Conservation (phyloP, 108 stramenopile species). For the Nitzschia palea region DNA sequence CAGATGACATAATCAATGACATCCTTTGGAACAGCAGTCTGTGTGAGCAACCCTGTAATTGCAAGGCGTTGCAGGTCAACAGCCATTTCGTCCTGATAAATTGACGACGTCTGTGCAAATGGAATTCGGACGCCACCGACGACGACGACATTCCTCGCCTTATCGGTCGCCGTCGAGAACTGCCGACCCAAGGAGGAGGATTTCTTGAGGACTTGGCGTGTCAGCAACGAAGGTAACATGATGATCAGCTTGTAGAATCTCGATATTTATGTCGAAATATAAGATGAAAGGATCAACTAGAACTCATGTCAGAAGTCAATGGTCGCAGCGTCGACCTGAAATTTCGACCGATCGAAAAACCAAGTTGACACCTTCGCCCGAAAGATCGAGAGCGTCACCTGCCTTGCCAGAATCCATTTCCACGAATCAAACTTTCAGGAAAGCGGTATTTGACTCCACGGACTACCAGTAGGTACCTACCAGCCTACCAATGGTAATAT, state of each 20-base stretch:
- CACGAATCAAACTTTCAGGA: too few species aligned
- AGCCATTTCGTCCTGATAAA: conserved; percentile 93
- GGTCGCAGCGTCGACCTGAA: not conserved
- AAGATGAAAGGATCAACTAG: not conserved
- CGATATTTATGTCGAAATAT: not conserved
- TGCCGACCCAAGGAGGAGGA: not conserved
- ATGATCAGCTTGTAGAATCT: not conserved
- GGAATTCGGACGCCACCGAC: conserved; percentile 96
- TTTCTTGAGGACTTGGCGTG: not conserved
- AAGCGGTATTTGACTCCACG: not conserved
- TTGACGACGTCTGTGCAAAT: conserved; percentile 88
- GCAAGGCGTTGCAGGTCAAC: conserved; percentile 96
- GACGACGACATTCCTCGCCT: conserved; percentile 73
- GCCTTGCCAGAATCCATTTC: too few species aligned
- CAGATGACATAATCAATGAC: conserved; percentile 91
- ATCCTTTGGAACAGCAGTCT: conserved; percentile 89
- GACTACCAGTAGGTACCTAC: not conserved
- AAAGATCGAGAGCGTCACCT: not conserved
- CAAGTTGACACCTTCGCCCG: not conserved
- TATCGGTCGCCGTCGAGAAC: not conserved
- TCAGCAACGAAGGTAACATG: not conserved
- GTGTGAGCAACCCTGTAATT: conserved; percentile 88
- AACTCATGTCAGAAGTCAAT: not conserved
- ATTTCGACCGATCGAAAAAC: not conserved
- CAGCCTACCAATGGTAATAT: too few species aligned